Conservation (phyloP, 2,329 filamentous ascomycete species). For the Emergomyces pasteurianus region DNA sequence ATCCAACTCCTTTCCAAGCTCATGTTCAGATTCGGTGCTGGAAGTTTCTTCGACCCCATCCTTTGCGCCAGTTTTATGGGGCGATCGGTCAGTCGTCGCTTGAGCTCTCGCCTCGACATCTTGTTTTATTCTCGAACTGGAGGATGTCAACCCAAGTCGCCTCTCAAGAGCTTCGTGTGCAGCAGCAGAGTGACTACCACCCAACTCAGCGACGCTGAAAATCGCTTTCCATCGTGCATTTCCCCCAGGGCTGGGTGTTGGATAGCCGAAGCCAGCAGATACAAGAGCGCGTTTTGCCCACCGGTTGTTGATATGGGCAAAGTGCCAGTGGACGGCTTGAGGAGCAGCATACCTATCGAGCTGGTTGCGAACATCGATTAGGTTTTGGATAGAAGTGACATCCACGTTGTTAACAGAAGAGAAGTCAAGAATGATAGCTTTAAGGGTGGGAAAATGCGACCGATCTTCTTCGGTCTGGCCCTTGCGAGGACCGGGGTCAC, state of each 20-base stretch:
- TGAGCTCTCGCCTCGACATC: slow-evolving; percentile 1
- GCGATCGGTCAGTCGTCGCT: background rate
- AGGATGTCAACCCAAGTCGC: slow-evolving; percentile 32
- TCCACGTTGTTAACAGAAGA: slow-evolving; percentile 89
- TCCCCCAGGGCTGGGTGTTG: slow-evolving; percentile 43
- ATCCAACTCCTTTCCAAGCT: slow-evolving; percentile 34
- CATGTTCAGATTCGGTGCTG: slow-evolving; percentile 21
- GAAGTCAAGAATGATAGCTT: slow-evolving; percentile 89
- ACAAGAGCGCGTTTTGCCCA: slow-evolving; percentile 90
- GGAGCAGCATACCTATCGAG: slow-evolving; percentile 75
- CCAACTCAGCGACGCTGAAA: slow-evolving; percentile 81
- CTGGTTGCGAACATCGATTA: slow-evolving; percentile 92
- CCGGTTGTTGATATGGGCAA: slow-evolving; percentile 83
- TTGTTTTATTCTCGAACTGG: slow-evolving; percentile 14
- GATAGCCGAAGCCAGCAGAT: slow-evolving; percentile 79
- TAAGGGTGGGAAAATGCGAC: slow-evolving; percentile 53
- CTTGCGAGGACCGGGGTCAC: slow-evolving; percentile 67
- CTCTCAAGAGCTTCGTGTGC: slow-evolving; percentile 55
- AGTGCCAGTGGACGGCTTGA: slow-evolving; percentile 83
- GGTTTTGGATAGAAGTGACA: slow-evolving; percentile 78
- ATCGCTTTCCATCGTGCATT: slow-evolving; percentile 81
- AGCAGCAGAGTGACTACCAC: slow-evolving; percentile 58
- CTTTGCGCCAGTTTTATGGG: background rate
- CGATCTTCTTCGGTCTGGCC: slow-evolving; percentile 40
- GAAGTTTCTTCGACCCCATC: slow-evolving; percentile 11